Base-by-base conservation (phyloP, 78 protist genomes). In the Diacronema lutheri region DNA sequence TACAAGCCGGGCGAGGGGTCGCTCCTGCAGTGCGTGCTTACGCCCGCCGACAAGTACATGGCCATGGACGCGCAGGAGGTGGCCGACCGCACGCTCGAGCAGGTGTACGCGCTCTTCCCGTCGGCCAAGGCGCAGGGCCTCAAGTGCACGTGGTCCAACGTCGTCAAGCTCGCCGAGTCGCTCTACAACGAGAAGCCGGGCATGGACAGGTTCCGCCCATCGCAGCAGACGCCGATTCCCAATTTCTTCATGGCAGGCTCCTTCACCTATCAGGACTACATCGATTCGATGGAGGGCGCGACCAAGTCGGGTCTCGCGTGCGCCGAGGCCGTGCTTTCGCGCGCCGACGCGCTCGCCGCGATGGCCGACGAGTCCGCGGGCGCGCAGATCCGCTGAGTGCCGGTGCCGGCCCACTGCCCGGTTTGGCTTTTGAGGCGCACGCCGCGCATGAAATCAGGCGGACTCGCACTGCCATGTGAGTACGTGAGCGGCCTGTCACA, bases 241-340 rank as follows among this genome's bases (percentile, higher is more conserved):
- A 81, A 62, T n/a, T 60, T 81, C 31, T 62, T 64, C 61, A 37
- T 60, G 37, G 85, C 74, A 12, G 85, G 72, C 20, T 13, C 26
- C 50, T 79, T 60, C 71, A 79, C 84, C 13, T 58, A 58, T 50
- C 76, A 62, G 71, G 88, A 84, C 81, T 84, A 84, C 81, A 0
- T 84, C 58, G 88, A 84, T 41, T 84, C 88, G 44, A 84, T 84
- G 88, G 88, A 84, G 82, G 88, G 88, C 26, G 83, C 83, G 29
- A 78, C 83, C 68, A n/a, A n/a, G n/a, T n/a, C n/a, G n/a, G n/a
- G n/a, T n/a, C n/a, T n/a, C n/a, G n/a, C n/a, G n/a, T n/a, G n/a
- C n/a, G n/a, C n/a, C n/a, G n/a, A n/a, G n/a, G n/a, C n/a, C n/a
- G n/a, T n/a, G n/a, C n/a, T n/a, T n/a, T n/a, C n/a, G n/a, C n/a